These are phyloP conservation scores for Panellus pusillus DNA, from an alignment of 768 basidiomycete genomes.

Conservation along the genomic window DNA sequence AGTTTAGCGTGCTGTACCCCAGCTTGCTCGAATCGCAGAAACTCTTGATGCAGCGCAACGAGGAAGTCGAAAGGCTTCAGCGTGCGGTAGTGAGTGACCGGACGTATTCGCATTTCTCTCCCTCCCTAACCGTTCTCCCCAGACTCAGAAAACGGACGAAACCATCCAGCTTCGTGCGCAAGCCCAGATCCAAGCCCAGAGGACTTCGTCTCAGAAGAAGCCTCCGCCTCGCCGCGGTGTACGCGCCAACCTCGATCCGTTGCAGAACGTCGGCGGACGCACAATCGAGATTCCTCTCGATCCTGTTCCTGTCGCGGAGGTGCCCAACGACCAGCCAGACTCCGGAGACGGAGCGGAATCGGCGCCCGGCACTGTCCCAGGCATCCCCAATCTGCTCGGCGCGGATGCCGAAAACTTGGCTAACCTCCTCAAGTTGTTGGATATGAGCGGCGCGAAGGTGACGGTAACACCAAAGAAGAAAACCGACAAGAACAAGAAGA, in stretches of 20 bases:
- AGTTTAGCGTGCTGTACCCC: background rate
- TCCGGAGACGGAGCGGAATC: slow-evolving; percentile 1
- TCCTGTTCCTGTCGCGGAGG: background rate
- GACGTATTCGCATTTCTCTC: background rate
- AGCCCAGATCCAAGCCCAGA: slow-evolving; percentile 1
- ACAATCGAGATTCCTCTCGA: slow-evolving; percentile 13
- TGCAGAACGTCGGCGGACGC: slow-evolving; percentile 5
- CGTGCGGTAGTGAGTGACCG: slow-evolving; percentile 8
- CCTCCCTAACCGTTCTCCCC: background rate
- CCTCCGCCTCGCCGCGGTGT: slow-evolving; percentile 13
- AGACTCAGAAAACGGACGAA: slow-evolving; percentile 12
- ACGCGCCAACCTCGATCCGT: slow-evolving; percentile 12
- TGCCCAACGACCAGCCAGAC: slow-evolving; percentile 1
- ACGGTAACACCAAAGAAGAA: background rate
- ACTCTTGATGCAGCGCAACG: slow-evolving; percentile 10
- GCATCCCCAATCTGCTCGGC: slow-evolving; percentile 8
- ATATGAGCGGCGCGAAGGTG: background rate
- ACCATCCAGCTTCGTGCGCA: slow-evolving; percentile 10
- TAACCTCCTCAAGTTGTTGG: background rate
- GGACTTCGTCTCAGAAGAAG: slow-evolving; percentile 1
- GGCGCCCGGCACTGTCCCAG: no score
- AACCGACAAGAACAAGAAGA: background rate
- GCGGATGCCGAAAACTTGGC: slow-evolving; percentile 8
- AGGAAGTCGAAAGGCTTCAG: slow-evolving; percentile 4
- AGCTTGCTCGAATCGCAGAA: slow-evolving; percentile 9